phyloP scores from a whole-genome alignment of 192 early-diverging fungal species.

The Jimgerdemannia lactiflua region DNA sequence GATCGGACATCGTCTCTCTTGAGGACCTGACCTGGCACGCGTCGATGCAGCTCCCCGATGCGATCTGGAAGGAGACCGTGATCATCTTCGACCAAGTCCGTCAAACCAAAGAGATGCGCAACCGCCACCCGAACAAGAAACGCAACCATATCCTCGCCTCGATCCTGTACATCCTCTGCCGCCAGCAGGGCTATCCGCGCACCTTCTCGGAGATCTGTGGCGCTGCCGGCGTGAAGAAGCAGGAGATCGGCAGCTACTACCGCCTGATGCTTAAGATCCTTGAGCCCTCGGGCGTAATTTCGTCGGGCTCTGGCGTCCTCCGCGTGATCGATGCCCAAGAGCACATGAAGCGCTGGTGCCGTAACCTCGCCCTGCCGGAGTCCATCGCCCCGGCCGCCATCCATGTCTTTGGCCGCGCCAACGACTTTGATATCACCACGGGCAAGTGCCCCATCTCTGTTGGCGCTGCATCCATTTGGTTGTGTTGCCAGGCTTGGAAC shows the following conservation, averaged over 20 bases:
- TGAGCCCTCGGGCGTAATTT: constrained; percentile 27
- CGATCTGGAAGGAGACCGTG: constrained; percentile 30
- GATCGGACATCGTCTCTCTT: neutral
- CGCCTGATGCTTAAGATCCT: constrained; percentile 59
- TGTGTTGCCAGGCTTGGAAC: constrained; percentile 59
- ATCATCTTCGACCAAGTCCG: constrained; percentile 56
- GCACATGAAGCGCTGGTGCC: constrained; percentile 48
- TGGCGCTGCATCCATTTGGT: constrained; percentile 60
- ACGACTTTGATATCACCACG: constrained; percentile 52
- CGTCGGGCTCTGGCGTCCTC: too few species aligned
- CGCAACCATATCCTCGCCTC: constrained; percentile 60
- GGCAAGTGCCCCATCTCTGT: constrained; percentile 65
- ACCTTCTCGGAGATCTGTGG: constrained; percentile 63
- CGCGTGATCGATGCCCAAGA: too few species aligned
- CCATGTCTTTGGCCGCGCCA: constrained; percentile 53
- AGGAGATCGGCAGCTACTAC: constrained; percentile 62
- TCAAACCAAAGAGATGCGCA: constrained; percentile 57
- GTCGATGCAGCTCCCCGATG: constrained; percentile 1
- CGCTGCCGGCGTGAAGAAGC: constrained; percentile 57
- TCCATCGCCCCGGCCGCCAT: constrained; percentile 50
- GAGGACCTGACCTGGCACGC: neutral
- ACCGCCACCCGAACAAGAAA: constrained; percentile 62
- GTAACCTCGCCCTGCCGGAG: constrained; percentile 45
- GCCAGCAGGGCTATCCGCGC: constrained; percentile 51
- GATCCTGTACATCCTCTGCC: constrained; percentile 57